Evolutionary conservation across 805 yeast genomes (phyloP), one percentile per base, ranked within the genome.

Genomic region (Lipomyces orientalis): DNA sequence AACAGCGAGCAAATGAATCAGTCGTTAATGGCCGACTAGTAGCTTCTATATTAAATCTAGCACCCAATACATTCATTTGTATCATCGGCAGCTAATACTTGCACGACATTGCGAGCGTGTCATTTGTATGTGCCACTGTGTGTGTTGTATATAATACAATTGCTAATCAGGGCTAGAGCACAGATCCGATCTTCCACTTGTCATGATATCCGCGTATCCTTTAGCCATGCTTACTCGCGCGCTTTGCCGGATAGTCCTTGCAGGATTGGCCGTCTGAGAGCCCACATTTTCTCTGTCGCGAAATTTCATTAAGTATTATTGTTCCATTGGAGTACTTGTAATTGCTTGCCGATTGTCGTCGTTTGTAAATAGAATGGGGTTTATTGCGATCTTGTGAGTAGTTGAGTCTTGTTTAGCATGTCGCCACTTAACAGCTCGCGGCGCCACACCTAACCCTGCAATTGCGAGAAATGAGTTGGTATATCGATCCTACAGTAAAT

Each of bases 1-100:
- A 66, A 62, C 43, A 64, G 71, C n/a, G 71, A 68, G 33, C 71
- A 68, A 33, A n/a, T 64, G 67, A 63, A 43, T 25, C 63, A 61
- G 33, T 64, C 69, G 2, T 31, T 64, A 46, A 49, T 64, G n/a
- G 69, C 64, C 14, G 65, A 62, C 52, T 61, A 33, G 43, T 14
- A 22, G 35, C 19, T 22, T 16, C 7, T 31, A 12, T n/a, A 43
- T 6, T n/a, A n/a, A 43, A n/a, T 33, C 7, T 33, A 31, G 29
- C 19, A 54, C 16, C 16, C 9, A 8, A 16, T 46, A 33, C 33
- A 54, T 54, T 54, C 33, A 14, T 54, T 16, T n/a, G 16, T n/a
- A n/a, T 43, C 16, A 19, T 43, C 49, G 19, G 16, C 16, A n/a
- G 16, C n/a, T 16, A 14, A 16, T 43, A 8, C 39, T 35, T 12